phyloP scores from a whole-genome alignment of 768 basidiomycete species.

The Tricholoma flavovirens region DNA sequence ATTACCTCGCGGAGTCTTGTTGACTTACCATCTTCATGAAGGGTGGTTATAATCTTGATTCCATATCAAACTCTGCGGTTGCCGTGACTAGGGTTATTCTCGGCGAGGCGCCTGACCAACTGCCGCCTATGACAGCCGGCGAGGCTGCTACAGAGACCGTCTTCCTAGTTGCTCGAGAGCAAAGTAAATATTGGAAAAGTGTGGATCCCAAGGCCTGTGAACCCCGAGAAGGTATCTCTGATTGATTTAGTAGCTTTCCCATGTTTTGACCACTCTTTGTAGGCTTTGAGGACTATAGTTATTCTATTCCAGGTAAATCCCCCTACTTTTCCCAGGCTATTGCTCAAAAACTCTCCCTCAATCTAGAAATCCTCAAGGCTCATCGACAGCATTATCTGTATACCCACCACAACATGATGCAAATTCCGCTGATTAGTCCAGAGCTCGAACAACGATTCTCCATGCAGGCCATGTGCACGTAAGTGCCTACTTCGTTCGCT shows the following conservation, averaged over 20 bases:
- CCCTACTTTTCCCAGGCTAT: background rate
- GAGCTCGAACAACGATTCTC: conserved; percentile 70
- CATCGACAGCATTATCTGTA: conserved; percentile 85
- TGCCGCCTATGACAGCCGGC: conserved; percentile 68
- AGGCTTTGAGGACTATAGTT: conserved; percentile 60
- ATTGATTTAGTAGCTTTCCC: background rate
- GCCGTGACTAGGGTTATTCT: conserved; percentile 87
- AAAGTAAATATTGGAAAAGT: conserved; percentile 88
- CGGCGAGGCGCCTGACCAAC: conserved; percentile 76
- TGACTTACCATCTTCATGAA: conserved; percentile 25
- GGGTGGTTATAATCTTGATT: conserved; percentile 94
- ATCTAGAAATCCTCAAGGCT: conserved; percentile 75
- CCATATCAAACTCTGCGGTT: conserved; percentile 81
- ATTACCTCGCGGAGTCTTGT: background rate
- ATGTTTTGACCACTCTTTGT: conserved; percentile 5
- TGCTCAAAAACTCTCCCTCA: background rate
- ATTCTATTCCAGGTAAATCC: conserved; percentile 62
- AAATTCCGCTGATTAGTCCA: conserved; percentile 66
- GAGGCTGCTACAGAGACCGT: conserved; percentile 86
- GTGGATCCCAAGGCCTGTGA: conserved; percentile 80
- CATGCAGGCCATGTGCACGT: conserved; percentile 89
- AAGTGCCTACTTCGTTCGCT: conserved; percentile 24
- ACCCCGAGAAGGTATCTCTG: conserved; percentile 61
- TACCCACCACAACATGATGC: conserved; percentile 69
- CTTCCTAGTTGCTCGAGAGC: conserved; percentile 80